These are phyloP conservation scores for Albatrellus ellisii DNA, from an alignment of 768 basidiomycete genomes.

Conservation along the genomic window DNA sequence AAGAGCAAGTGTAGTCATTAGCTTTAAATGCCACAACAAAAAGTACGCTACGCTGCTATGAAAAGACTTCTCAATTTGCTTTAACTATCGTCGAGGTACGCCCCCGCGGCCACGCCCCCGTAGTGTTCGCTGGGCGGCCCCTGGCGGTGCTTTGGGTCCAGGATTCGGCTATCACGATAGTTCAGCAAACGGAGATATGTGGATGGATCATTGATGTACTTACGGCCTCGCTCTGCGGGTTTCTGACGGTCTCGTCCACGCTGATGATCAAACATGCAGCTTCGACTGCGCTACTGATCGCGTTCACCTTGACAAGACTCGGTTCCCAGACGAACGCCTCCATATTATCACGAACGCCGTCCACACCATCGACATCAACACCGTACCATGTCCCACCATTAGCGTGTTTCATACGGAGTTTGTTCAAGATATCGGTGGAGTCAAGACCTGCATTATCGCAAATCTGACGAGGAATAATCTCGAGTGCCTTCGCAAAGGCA, in stretches of 20 bases:
- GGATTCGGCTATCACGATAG: constrained; percentile 41
- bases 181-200: constrained; percentile 11
- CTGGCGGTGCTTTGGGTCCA: constrained; percentile 87
- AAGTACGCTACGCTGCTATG: constrained; percentile 8
- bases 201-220: constrained; percentile 18
- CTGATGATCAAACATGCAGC: constrained; percentile 93
- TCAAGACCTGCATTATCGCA: constrained; percentile 98
- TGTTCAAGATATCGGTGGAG: constrained; percentile 94
- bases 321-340: constrained; percentile 99
- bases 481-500: constrained; percentile 95
- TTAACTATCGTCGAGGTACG: constrained; percentile 47
- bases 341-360: constrained; percentile 92
- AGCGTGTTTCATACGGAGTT: constrained; percentile 93
- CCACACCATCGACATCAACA: constrained; percentile 83
- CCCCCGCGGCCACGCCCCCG: constrained; percentile 76
- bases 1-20: neutral
- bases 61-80: constrained; percentile 12
- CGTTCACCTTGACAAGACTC: constrained; percentile 88
- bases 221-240: constrained; percentile 89
- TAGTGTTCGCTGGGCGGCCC: constrained; percentile 75
- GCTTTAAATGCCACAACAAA: neutral
- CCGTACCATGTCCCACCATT: constrained; percentile 83
- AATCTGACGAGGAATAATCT: constrained; percentile 96
- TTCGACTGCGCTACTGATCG: constrained; percentile 89
- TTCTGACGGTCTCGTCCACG: constrained; percentile 94